Evolutionary conservation across 75 land plant species (phyloP).

Genomic region (Pinus albicaulis): DNA sequence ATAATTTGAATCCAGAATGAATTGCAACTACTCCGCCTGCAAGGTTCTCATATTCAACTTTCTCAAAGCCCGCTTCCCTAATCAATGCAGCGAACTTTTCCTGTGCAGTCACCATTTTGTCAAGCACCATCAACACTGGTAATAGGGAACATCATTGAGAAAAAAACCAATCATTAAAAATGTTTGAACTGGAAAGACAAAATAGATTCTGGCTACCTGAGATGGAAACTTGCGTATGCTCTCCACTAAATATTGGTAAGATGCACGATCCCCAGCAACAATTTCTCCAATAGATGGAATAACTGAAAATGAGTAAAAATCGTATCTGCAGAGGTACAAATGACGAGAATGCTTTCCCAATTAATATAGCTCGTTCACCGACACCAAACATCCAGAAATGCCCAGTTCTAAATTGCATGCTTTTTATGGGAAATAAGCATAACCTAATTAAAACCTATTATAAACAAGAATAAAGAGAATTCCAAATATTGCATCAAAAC

Average conservation of each 20-base stretch:
- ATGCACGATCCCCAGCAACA: conserved; percentile 83
- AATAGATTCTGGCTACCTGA: conserved; percentile 33
- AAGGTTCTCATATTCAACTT: conserved; percentile 94
- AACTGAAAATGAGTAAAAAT: conserved; percentile 81
- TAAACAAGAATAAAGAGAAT: background rate
- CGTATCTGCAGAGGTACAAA: conserved; percentile 57
- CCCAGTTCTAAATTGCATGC: background rate
- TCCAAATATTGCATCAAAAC: background rate
- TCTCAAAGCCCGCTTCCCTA: conserved; percentile 79
- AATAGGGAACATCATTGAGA: background rate
- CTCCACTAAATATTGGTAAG: conserved; percentile 95
- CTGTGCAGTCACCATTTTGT: conserved; percentile 31
- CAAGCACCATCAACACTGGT: background rate
- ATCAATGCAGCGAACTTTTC: conserved; percentile 87
- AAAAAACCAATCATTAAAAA: background rate
- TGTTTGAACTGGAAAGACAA: background rate
- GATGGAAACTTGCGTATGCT: conserved; percentile 78
- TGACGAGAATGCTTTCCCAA: background rate
- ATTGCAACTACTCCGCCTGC: conserved; percentile 94
- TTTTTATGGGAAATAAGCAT: background rate
- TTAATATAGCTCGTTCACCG: background rate
- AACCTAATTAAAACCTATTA: background rate
- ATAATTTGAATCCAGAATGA: conserved; percentile 82
- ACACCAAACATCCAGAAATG: background rate
- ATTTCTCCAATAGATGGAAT: conserved; percentile 86